Base-by-base conservation (phyloP, 2,329 filamentous ascomycete genomes). In the Coniochaeta prunicola region DNA sequence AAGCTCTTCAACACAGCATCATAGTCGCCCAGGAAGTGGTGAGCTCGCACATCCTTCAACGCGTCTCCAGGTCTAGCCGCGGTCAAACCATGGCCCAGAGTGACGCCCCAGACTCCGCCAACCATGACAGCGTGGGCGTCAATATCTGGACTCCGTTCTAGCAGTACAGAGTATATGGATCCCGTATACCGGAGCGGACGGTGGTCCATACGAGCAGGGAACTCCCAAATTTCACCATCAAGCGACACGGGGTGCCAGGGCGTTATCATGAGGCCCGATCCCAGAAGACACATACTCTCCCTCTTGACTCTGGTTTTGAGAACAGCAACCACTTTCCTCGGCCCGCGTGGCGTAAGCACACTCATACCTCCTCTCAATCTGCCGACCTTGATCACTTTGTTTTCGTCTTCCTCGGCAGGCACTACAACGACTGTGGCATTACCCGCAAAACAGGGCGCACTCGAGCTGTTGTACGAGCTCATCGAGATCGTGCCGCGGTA, bases 201-300 rank as follows among this genome's bases (percentile, higher is more conserved):
- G 0, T 68, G 63, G 0, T 73, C 67, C 1, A 76, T 63, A 0
- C 76, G 61, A 0, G 67, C 73, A 0, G 70, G 70, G 48, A 70
- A 71, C 28, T 57, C 57, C 70, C 69, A 72, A 38, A 21, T 30
- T 1, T 34, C 24, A 2, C 58, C 62, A 19, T 60, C 57, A 36
- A 59, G 45, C 38, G 53, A 63, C 2, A 87, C 68, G 1, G 84
- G 84, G 65, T 87, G 85, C 81, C 82, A 87, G 0, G 80, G 78
- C 26, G 84, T 87, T 30, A 86, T 77, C 7, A 80, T 66, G 8
- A 86, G 70, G 1, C 60, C 60, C n/a, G 21, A n/a, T 1, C 61
- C 65, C 1, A 85, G 67, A 0, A 72, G 72, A 60, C 78, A 81
- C 65, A 86, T 73, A 1, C 65, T 59, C 36, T 70, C 69, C 42